phyloP scores from a whole-genome alignment of 2,329 filamentous ascomycete genomes.

The Cercospora sesami region DNA sequence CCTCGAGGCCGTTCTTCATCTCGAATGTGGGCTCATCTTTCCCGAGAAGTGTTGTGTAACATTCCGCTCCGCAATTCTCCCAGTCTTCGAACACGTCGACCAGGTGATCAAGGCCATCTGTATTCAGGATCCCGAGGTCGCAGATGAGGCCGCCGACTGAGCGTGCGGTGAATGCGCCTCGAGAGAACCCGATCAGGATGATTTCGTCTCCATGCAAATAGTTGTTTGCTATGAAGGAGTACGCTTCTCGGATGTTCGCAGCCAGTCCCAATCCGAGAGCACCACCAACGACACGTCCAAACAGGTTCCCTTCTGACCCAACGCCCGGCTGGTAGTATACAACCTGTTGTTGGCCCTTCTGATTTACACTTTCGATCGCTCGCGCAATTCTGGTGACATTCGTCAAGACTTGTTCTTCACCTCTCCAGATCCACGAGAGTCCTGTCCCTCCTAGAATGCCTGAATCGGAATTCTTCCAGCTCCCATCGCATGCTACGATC shows the following conservation, averaged over 20 bases:
- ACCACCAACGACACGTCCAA: constrained; percentile 36
- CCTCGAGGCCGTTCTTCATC: constrained; percentile 18
- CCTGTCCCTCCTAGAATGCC: constrained; percentile 28
- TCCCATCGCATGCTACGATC: constrained; percentile 33
- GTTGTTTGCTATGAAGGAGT: constrained; percentile 63
- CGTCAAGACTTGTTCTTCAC: constrained; percentile 31
- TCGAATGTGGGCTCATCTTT: constrained; percentile 19
- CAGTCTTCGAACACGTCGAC: constrained; percentile 39
- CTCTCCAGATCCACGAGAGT: constrained; percentile 21
- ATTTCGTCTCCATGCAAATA: constrained; percentile 46
- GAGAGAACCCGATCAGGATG: constrained; percentile 48
- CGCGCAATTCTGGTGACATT: constrained; percentile 40
- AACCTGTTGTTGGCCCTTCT: constrained; percentile 38
- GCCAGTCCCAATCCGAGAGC: constrained; percentile 38
- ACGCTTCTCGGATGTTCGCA: constrained; percentile 60
- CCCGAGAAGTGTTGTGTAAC: constrained; percentile 29
- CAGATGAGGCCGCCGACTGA: constrained; percentile 47
- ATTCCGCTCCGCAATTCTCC: constrained; percentile 32
- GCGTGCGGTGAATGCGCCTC: constrained; percentile 48
- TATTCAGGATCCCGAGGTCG: constrained; percentile 46
- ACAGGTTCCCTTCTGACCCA: constrained; percentile 37
- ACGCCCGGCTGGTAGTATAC: constrained; percentile 42
- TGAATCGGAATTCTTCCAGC: constrained; percentile 33
- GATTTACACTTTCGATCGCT: constrained; percentile 37
- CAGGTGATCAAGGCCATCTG: constrained; percentile 34